Base-by-base conservation (phyloP, 345 rosid species). In the Cochlearia excelsa region DNA sequence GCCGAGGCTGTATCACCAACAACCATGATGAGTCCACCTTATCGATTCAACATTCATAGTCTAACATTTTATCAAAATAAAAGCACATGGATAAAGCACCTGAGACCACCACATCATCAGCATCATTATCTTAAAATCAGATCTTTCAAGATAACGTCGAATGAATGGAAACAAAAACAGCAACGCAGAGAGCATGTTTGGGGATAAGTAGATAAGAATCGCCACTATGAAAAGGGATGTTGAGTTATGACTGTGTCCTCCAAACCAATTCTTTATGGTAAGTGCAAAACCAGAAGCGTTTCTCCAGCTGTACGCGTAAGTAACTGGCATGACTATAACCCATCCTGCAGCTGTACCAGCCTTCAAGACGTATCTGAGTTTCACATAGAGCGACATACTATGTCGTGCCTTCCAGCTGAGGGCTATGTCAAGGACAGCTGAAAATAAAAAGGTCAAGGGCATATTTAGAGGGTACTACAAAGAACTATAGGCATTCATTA, bases 61-160 rank as follows among this genome's bases (percentile, higher is more conserved):
- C 26, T 7, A 7, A 30, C 39, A 57, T 37, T 49, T 46, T 30
- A 46, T 47, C 45, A 57, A 57, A 33, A 33, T 29, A 43, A 55
- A 11, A 41, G 44, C 51, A 57, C 26, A 63, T 50, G 43, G 51
- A 64, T 30, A 51, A 38, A 39, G 29, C 74, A 81, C 85, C 85
- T 78, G 85, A 74, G 85, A 81, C 85, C 85, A 81, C 85, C 85
- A 81, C 85, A 81, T 76, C 66, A 76, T 60, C 58, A 81, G 66
- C 80, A 63, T 81, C 63, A 67, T 54, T 61, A 81, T 69, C 72
- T 61, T 78, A 54, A 69, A 54, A 64, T 81, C 41, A 40, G 82
- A 81, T 39, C 76, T 72, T 66, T 78, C 82, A 63, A 81, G 79
- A 64, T 63, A 51, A 16, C 85, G 79, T 29, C 79, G 79, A 52